A percentile compares a stretch with the other conserved stretches of the same genome.
phyloP scores from a whole-genome alignment of 495 filamentous ascomycete genomes.

The Cercophora samala region DNA sequence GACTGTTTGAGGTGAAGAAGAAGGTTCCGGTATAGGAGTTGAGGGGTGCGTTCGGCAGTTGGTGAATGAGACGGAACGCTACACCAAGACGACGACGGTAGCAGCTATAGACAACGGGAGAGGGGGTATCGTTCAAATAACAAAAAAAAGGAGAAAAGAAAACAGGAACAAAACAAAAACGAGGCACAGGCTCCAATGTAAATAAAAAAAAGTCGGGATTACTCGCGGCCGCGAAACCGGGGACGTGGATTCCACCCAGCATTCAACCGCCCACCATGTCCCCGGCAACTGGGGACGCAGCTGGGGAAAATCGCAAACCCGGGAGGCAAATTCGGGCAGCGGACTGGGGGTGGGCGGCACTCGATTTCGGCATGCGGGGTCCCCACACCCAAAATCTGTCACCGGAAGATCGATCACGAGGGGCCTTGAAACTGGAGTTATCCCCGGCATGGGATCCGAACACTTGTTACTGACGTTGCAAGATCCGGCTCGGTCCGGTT shows the following conservation, averaged over 20 bases:
- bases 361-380: conserved; percentile 27
- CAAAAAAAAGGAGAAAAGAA: not conserved
- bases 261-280: not conserved
- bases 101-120: not conserved
- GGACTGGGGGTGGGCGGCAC: conserved; percentile 26
- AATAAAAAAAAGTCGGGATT: conserved; percentile 20
- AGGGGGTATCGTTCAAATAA: conserved; percentile 4
- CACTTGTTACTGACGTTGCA: not conserved
- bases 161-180: conserved; percentile 15
- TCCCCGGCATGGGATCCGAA: not conserved
- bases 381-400: conserved; percentile 7
- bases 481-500: not conserved
- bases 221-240: conserved; percentile 19
- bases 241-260: conserved; percentile 15
- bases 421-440: not conserved
- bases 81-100: conserved; percentile 3
- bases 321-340: conserved; percentile 14
- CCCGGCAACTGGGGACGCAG: not conserved
- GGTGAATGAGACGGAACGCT: not conserved
- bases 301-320: not conserved
- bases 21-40: not conserved
- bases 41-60: not conserved
- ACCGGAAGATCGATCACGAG: not conserved
- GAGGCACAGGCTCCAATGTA: too few relatives aligned
- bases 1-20: not conserved